phyloP scores from a whole-genome alignment of 441 rosid species.

The Populus hybrid region DNA sequence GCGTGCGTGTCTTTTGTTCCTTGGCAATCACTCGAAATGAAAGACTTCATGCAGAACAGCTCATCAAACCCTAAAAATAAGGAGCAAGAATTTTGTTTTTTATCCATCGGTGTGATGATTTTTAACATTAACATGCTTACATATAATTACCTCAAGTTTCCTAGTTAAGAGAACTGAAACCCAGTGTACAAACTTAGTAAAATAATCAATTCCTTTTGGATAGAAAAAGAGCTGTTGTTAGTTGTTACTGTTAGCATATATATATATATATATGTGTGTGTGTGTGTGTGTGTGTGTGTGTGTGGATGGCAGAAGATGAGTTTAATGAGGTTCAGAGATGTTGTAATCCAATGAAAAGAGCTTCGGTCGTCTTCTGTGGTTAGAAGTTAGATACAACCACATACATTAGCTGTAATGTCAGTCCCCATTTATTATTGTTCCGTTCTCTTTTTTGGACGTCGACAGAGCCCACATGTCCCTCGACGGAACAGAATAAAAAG shows the following conservation, averaged over 20 bases:
- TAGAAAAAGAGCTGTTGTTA: not conserved
- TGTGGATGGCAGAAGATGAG: not conserved
- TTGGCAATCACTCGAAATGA: not conserved
- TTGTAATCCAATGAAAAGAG: not conserved
- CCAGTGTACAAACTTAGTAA: not conserved
- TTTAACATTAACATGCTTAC: not conserved
- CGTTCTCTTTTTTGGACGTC: slow-evolving; percentile 2
- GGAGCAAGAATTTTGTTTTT: not conserved
- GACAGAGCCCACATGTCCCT: slow-evolving; percentile 39
- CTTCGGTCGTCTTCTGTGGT: not conserved
- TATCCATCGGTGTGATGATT: not conserved
- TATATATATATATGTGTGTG: too few relatives aligned
- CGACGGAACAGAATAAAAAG: slow-evolving; percentile 20
- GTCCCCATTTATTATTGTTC: slow-evolving; percentile 25
- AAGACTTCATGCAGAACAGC: not conserved
- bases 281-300: too few relatives aligned
- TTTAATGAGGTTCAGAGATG: not conserved
- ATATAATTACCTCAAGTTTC: not conserved
- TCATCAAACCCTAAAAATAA: not conserved
- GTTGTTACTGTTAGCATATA: slow-evolving; percentile 3
- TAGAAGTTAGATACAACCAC: slow-evolving; percentile 8
- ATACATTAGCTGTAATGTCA: slow-evolving; percentile 40
- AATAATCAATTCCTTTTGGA: not conserved
- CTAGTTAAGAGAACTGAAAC: not conserved
- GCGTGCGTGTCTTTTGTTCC: not conserved